These are phyloP conservation scores for Zizania latifolia DNA, from an alignment of 176 grass and related monocot species.

Conservation along the genomic window DNA sequence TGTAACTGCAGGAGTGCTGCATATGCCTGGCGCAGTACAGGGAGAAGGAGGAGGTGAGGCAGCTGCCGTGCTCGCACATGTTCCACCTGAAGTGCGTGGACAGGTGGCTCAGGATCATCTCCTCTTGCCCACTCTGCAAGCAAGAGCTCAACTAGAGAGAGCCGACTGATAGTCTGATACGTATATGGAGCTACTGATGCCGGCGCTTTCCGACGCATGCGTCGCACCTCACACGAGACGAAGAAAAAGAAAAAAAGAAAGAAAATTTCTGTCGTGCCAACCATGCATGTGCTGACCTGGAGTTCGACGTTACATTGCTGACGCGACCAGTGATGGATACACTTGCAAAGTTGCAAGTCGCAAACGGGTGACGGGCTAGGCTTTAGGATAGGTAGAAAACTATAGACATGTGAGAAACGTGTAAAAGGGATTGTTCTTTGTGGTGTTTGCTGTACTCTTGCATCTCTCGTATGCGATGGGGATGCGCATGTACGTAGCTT, in stretches of 20 bases:
- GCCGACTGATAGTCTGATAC: not conserved
- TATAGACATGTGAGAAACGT: not conserved
- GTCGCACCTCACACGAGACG: slow-evolving; percentile 23
- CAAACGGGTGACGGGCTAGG: not conserved
- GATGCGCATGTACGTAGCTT: not conserved
- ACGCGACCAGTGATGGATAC: slow-evolving; percentile 12
- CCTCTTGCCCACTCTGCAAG: slow-evolving; percentile 95
- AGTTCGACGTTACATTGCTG: not conserved
- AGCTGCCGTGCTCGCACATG: slow-evolving; percentile 80
- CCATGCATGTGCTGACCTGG: slow-evolving; percentile 30
- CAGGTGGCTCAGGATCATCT: slow-evolving; percentile 95
- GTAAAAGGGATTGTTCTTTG: not conserved
- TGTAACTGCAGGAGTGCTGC: slow-evolving; percentile 69
- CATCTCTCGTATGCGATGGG: not conserved
- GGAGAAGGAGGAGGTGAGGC: slow-evolving; percentile 86
- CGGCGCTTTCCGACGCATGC: slow-evolving; percentile 21
- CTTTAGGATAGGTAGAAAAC: not conserved
- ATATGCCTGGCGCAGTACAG: slow-evolving; percentile 84
- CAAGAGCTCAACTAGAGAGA: slow-evolving; percentile 72
- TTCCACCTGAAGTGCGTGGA: slow-evolving; percentile 93
- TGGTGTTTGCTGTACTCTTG: not conserved
- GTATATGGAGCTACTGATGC: not conserved
- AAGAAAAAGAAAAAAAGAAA: not conserved
- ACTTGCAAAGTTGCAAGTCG: not conserved
- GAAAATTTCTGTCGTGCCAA: not conserved